Evolutionary conservation across 2,329 filamentous ascomycete genomes (phyloP).

Genomic region (Venturia aucupariae): DNA sequence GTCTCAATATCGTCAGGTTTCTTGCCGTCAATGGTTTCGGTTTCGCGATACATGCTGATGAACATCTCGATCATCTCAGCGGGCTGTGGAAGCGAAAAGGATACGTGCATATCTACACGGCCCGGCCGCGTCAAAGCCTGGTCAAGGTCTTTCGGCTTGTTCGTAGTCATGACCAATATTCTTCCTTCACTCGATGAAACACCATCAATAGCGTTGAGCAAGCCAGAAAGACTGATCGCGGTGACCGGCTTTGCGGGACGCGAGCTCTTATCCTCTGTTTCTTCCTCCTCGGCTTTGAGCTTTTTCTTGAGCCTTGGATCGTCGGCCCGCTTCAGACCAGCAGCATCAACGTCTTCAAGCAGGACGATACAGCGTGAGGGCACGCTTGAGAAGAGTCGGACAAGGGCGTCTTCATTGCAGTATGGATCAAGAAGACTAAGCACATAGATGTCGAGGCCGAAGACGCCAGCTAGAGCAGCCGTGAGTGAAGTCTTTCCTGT

Average conservation of each 20-base stretch:
- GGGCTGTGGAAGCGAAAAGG: slow-evolving; percentile 10
- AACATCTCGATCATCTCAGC: slow-evolving; percentile 7
- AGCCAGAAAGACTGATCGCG: slow-evolving; percentile 17
- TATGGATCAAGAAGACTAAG: slow-evolving; percentile 46
- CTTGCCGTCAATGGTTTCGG: slow-evolving; percentile 15
- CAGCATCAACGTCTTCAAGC: slow-evolving; percentile 14
- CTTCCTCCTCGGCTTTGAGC: background rate
- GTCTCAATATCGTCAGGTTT: background rate
- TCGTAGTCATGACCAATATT: slow-evolving; percentile 25
- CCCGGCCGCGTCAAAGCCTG: slow-evolving; percentile 20
- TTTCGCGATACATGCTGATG: slow-evolving; percentile 14
- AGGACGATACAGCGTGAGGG: slow-evolving; percentile 45
- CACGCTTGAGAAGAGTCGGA: slow-evolving; percentile 50
- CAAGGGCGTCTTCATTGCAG: slow-evolving; percentile 57
- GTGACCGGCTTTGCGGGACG: background rate
- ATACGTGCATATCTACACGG: slow-evolving; percentile 19
- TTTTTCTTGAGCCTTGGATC: slow-evolving; percentile 1
- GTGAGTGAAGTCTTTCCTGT: slow-evolving; percentile 63
- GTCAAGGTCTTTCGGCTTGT: slow-evolving; percentile 22
- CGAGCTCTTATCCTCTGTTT: background rate
- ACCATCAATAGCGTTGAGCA: slow-evolving; percentile 22
- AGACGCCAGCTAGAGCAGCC: slow-evolving; percentile 38
- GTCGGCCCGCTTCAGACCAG: slow-evolving; percentile 11
- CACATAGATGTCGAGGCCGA: slow-evolving; percentile 38
- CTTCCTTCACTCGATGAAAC: slow-evolving; percentile 19